These are phyloP conservation scores for Trametes cubensis DNA, from an alignment of 768 basidiomycete genomes.

Conservation along the genomic window DNA sequence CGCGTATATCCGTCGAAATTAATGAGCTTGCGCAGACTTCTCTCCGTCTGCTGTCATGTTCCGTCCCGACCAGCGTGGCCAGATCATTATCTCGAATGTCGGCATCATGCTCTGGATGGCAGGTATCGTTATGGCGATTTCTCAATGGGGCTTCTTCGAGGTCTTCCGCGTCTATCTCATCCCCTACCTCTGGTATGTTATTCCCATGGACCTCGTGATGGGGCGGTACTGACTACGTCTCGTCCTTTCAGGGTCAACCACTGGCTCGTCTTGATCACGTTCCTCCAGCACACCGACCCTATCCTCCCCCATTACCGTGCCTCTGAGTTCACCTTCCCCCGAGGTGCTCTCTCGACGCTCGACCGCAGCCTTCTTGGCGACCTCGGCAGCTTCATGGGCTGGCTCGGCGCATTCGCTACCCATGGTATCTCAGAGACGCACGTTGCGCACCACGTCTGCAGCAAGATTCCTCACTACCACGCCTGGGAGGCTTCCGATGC, in stretches of 20 bases:
- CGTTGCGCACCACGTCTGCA: conserved; percentile 87
- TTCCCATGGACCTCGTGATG: background rate
- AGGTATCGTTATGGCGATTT: conserved; percentile 56
- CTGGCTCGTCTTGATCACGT: conserved; percentile 96
- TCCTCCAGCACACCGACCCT: conserved; percentile 98
- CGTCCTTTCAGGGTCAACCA: conserved; percentile 67
- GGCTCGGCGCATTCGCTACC: conserved; percentile 83
- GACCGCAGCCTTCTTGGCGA: conserved; percentile 83
- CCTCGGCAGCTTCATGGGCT: conserved; percentile 76
- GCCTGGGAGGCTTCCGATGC: conserved; percentile 93
- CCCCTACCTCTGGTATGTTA: conserved; percentile 79
- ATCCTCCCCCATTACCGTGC: conserved; percentile 92
- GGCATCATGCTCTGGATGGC: conserved; percentile 78
- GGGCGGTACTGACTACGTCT: background rate
- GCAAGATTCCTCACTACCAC: conserved; percentile 96
- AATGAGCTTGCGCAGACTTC: conserved; percentile 57
- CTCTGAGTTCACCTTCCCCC: conserved; percentile 87
- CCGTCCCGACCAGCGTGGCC: conserved; percentile 71
- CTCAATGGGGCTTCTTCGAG: conserved; percentile 64
- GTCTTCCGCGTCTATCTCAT: conserved; percentile 82
- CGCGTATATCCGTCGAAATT: background rate
- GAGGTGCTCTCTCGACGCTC: conserved; percentile 90
- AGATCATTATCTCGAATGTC: conserved; percentile 81
- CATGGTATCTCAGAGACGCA: conserved; percentile 96
- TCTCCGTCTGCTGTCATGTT: conserved; percentile 79